Evolutionary conservation across 148 eudicot species (phyloP), one percentile per base, ranked within the genome.

Genomic region (Rhododendron griersonianum): DNA sequence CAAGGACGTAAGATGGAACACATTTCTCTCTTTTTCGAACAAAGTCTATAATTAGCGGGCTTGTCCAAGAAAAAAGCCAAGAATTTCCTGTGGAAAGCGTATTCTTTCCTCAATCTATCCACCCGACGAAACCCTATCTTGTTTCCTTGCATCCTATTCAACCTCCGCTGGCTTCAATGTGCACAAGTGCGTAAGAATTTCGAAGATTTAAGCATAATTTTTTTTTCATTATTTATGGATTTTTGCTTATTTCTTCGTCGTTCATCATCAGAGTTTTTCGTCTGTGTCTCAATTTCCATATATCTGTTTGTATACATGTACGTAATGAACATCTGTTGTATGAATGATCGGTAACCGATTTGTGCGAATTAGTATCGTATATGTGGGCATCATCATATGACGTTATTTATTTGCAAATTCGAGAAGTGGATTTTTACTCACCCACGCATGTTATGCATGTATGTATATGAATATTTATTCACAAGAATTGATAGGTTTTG

Each of bases 121-220:
- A 5, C 11, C 11, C 80, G 25, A 41, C 47, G 13, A 77, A 74
- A 74, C 10, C 78, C 78, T 41, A 37, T 1, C 1, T 18, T 76
- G 13, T 9, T 76, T 39, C 45, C n/a, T 76, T 19, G 48, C 28
- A 41, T 76, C 80, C 50, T 25, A 41, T 77, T 16, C 80, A 41
- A 41, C 48, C 80, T 77, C 80, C 48, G n/a, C n/a, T 41, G 48
- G 50, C 19, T 77, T 41, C 80, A 19, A 77, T 77, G 80, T 77
- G 80, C 48, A 41, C 80, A 39, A 77, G 80, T 77, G 80, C 80
- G 80, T 77, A 21, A 9, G 48, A 77, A 37, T 37, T 74, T 35
- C 78, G 45, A 18, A 14, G 7, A 15, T 35, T 74, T 16, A 16
- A 74, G 23, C 45, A 74, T 39, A n/a, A 19, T 2, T 3, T 55